Evolutionary conservation across 352 stramenopile genomes (phyloP).

Genomic region (Pythium dissimile): DNA sequence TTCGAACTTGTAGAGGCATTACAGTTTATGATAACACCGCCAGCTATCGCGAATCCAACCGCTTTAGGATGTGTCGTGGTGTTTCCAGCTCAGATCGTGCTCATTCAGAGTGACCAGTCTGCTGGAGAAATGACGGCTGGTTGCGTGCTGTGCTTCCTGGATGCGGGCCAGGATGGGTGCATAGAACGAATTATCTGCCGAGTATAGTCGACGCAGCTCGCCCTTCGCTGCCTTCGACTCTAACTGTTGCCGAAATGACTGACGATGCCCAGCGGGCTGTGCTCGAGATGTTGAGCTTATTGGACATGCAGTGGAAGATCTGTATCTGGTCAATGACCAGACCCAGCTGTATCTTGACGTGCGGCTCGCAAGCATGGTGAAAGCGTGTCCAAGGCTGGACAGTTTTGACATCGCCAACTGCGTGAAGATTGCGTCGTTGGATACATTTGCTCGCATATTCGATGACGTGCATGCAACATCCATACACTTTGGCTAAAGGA

Average conservation of each 20-base stretch:
- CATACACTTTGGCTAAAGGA: not conserved
- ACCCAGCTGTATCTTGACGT: not conserved
- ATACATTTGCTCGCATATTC: not conserved
- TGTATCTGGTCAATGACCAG: not conserved
- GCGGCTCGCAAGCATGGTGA: not conserved
- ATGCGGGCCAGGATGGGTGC: not conserved
- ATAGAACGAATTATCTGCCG: not conserved
- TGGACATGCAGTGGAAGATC: not conserved
- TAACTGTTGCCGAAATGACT: constrained; percentile 2
- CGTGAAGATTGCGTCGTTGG: not conserved
- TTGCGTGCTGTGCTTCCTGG: not conserved
- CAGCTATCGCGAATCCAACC: not conserved
- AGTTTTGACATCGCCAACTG: not conserved
- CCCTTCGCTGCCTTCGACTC: not conserved
- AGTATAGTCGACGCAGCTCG: not conserved
- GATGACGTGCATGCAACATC: not conserved
- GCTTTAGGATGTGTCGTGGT: not conserved
- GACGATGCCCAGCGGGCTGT: not conserved
- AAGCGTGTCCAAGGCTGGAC: not conserved
- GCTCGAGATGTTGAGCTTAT: constrained; percentile 4
- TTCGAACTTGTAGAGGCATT: not conserved
- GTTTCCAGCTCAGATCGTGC: not conserved
- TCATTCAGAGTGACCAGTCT: not conserved
- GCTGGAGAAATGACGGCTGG: not conserved
- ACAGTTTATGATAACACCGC: not conserved